Base-by-base conservation (phyloP, 2,329 filamentous ascomycete species). In the Keithomyces neogunnii region DNA sequence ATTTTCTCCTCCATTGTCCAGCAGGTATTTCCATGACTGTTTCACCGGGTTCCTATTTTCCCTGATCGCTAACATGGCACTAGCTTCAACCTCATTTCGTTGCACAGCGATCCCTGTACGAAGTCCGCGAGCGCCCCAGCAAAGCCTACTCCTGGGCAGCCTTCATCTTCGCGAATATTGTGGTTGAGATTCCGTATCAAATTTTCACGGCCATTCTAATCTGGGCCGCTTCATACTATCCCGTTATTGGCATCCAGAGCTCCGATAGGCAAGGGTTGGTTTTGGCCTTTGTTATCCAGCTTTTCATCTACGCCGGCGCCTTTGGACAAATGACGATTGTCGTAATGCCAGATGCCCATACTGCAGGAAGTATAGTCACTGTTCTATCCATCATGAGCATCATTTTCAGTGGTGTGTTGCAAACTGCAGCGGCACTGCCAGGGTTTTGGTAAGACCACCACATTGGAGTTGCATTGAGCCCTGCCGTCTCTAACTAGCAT, bases 301-400 rank as follows among this genome's bases (percentile, higher is more conserved):
- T 90, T 61, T 76, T 90, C 62, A 71, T 90, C 56, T 90, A 85
- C 65, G 81, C 84, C 47, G 82, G 78, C 11, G 82, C 86, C 0
- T 90, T 90, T 58, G 81, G 86, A 0, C 81, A 88, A 59, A 82
- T 90, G 79, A 78, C 82, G 36, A 87, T 90, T 51, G 82, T 84
- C 1, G 84, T 81, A 2, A 74, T 90, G 39, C 82, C 82, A 0
- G 76, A 86, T 51, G 83, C 85, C 1, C 78, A 86, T 59, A 87
- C 84, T 0, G 86, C 84, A 4, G 79, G 77, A 5, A 81, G 78
- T 45, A 65, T 88, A 19, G 81, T 81, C 49, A 81, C 80, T 5
- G 63, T 86, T 31, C 62, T 85, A 13, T 76, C 80, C 54, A 73
- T 79, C 30, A 73, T 86, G 63, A 77, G 73, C 55, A 68, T 82